Percentiles rank a stretch among this genome's conserved stretches.
Conservation (phyloP, 2,329 filamentous ascomycete species). For the Cladosporium sp. region DNA sequence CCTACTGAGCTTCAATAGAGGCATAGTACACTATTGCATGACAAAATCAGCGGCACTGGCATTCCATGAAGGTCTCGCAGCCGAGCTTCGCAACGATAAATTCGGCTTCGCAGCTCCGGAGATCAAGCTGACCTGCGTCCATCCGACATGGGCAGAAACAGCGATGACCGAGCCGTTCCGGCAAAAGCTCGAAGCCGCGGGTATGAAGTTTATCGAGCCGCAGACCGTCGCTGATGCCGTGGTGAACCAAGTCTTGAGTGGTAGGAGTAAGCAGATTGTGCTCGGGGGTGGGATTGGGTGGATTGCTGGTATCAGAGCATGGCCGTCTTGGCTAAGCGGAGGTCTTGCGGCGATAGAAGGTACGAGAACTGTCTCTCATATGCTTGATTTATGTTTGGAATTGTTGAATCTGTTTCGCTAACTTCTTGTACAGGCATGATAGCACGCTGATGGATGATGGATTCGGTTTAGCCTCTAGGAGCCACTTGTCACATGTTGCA, state of each 20-base stretch:
- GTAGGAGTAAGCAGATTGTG: constrained; percentile 38
- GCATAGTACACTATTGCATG: constrained; percentile 46
- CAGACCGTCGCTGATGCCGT: constrained; percentile 40
- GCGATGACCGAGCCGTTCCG: constrained; percentile 34
- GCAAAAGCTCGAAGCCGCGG: constrained; percentile 28
- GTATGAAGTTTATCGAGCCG: constrained; percentile 35
- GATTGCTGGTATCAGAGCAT: constrained; percentile 14
- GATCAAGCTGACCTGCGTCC: constrained; percentile 40
- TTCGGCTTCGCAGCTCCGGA: constrained; percentile 35
- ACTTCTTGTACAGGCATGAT: too few relatives aligned
- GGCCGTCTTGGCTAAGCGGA: constrained; percentile 17
- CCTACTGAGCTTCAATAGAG: constrained; percentile 27
- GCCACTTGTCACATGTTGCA: too few relatives aligned
- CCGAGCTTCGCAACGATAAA: constrained; percentile 37
- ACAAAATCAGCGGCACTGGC: constrained; percentile 49
- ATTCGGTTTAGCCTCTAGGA: too few relatives aligned
- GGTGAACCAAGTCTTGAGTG: constrained; percentile 39
- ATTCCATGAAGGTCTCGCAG: constrained; percentile 47
- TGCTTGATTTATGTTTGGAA: too few relatives aligned
- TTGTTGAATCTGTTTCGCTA: too few relatives aligned
- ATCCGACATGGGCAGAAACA: constrained; percentile 40
- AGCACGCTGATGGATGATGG: too few relatives aligned
- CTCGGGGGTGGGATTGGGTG: constrained; percentile 26
- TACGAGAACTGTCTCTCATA: too few relatives aligned
- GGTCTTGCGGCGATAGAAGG: too few relatives aligned